Evolutionary conservation across 2,329 filamentous ascomycete species (phyloP).

Genomic region (Alternaria ventricosa): DNA sequence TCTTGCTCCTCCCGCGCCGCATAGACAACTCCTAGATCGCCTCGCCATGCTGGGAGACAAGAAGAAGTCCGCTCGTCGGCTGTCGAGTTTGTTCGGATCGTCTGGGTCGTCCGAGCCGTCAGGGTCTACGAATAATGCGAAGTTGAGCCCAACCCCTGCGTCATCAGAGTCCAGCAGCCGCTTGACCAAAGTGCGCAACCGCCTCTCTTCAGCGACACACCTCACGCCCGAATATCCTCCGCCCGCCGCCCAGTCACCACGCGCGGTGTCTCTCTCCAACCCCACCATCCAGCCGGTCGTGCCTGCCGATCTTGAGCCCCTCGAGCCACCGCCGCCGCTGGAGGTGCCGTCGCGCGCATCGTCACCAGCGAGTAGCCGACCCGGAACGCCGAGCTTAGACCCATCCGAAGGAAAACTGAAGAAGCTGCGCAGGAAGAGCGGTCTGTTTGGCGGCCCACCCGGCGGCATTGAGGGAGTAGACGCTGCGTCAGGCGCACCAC

Average conservation of each 20-base stretch:
- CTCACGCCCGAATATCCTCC: conserved; percentile 41
- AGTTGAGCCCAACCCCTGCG: conserved; percentile 21
- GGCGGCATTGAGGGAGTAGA: conserved; percentile 7
- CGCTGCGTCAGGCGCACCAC: conserved; percentile 30
- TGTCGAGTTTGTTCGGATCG: conserved; percentile 44
- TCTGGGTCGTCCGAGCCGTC: conserved; percentile 18
- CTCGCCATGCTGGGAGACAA: conserved; percentile 33
- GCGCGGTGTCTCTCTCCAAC: conserved; percentile 20
- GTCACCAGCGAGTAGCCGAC: conserved; percentile 37
- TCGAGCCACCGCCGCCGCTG: conserved; percentile 38
- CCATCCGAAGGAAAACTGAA: conserved; percentile 30
- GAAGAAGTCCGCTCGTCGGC: conserved; percentile 41
- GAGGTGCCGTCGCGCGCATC: conserved; percentile 34
- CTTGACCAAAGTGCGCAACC: conserved; percentile 41
- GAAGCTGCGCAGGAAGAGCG: conserved; percentile 46
- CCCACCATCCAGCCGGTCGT: conserved; percentile 39
- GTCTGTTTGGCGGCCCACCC: conserved; percentile 37
- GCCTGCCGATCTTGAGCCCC: conserved; percentile 29
- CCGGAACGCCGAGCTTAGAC: conserved; percentile 28
- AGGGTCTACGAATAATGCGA: conserved; percentile 11
- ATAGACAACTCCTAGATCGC: neutral
- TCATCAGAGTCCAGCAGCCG: conserved; percentile 39
- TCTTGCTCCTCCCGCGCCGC: neutral
- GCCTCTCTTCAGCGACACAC: conserved; percentile 40
- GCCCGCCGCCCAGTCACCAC: conserved; percentile 26